Percentiles rank a stretch among this genome's conserved stretches.
These are phyloP conservation scores for Fusarium cicatricum DNA, from an alignment of 2,329 filamentous ascomycete genomes.

Conservation along the genomic window DNA sequence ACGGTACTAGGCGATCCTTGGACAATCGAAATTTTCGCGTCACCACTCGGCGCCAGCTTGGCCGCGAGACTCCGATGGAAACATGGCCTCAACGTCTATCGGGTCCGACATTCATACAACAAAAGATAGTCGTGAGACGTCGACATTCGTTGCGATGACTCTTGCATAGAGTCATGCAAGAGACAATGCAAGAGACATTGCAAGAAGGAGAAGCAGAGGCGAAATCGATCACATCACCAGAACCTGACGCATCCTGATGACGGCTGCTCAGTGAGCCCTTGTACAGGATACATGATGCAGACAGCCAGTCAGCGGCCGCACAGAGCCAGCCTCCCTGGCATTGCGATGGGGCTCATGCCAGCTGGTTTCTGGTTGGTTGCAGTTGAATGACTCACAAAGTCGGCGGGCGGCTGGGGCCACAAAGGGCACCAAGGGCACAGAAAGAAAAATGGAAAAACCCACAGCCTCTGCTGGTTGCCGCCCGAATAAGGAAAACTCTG, in stretches of 20 bases:
- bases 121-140: background rate
- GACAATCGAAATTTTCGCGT: constrained; percentile 45
- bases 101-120: background rate
- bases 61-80: constrained; percentile 23
- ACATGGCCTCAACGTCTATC: constrained; percentile 31
- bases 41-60: constrained; percentile 34
- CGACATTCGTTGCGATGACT: constrained; percentile 1
- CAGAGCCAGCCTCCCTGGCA: constrained; percentile 42
- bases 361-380: constrained; percentile 36
- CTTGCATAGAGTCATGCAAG: background rate
- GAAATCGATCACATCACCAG: constrained; percentile 19
- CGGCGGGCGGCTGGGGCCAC: constrained; percentile 30
- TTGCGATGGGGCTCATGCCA: constrained; percentile 34
- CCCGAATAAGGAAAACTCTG: constrained; percentile 25
- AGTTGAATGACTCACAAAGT: constrained; percentile 41
- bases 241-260: constrained; percentile 11
- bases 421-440: constrained; percentile 23
- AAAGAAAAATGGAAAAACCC: constrained; percentile 36
- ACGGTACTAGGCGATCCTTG: constrained; percentile 42
- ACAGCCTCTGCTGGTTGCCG: constrained; percentile 30
- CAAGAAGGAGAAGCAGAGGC: background rate
- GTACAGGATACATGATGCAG: constrained; percentile 38
- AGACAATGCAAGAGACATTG: constrained; percentile 1
- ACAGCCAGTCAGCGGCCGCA: constrained; percentile 46
- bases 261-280: constrained; percentile 9